phyloP scores from a whole-genome alignment of 1,284 basidiomycete genomes.

The Austroboletus rostrupii region DNA sequence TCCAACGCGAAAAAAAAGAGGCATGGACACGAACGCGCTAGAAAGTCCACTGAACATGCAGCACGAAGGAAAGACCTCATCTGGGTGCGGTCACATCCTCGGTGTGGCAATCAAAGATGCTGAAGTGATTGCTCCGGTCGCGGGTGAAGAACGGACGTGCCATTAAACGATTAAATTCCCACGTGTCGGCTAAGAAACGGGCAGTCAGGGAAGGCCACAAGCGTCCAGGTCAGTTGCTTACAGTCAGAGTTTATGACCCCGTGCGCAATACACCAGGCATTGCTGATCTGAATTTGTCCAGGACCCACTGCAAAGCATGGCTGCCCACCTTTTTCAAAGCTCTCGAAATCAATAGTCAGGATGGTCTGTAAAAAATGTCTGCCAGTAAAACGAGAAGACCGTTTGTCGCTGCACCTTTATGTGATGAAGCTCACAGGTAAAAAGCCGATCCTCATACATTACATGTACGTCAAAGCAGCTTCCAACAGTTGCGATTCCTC shows the following conservation, averaged over 20 bases:
- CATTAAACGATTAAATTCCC: slow-evolving; percentile 37
- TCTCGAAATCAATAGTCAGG: slow-evolving; percentile 35
- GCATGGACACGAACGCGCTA: slow-evolving; percentile 23
- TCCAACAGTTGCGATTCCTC: slow-evolving; percentile 9
- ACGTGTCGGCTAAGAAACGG: slow-evolving; percentile 26
- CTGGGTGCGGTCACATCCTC: slow-evolving; percentile 29
- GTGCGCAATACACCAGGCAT: slow-evolving; percentile 35
- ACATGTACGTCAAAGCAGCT: slow-evolving; percentile 20
- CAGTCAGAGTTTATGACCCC: slow-evolving; percentile 50
- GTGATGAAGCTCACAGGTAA: slow-evolving; percentile 25
- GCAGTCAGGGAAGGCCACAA: too few species aligned
- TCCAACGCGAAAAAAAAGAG: not conserved
- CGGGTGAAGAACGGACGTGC: slow-evolving; percentile 36
- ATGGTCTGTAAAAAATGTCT: slow-evolving; percentile 18
- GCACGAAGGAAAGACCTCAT: slow-evolving; percentile 31
- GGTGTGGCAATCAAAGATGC: slow-evolving; percentile 42
- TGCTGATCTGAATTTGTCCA: slow-evolving; percentile 19
- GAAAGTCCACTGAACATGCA: slow-evolving; percentile 39
- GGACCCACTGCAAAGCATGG: not conserved
- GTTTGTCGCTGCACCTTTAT: slow-evolving; percentile 14
- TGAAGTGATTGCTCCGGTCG: slow-evolving; percentile 47
- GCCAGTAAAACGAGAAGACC: not conserved
- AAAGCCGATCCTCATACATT: slow-evolving; percentile 21
- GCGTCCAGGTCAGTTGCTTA: slow-evolving; percentile 3
- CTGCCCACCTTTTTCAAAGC: slow-evolving; percentile 34